Conservation (phyloP, 148 eudicot species). For the Nepenthes gracilis region DNA sequence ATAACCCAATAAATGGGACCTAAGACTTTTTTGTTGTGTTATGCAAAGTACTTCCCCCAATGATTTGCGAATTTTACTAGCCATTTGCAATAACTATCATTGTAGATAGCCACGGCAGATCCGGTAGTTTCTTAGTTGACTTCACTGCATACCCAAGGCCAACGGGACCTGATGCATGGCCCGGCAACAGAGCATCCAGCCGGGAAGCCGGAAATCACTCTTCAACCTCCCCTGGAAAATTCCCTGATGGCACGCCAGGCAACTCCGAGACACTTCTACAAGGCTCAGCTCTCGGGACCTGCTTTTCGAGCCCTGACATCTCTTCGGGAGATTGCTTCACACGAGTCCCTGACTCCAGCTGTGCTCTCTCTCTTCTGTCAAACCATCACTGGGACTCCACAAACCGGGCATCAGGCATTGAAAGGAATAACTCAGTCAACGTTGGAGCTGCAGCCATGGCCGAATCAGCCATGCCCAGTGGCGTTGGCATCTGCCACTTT, state of each 20-base stretch:
- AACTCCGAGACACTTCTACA: conserved; percentile 30
- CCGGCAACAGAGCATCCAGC: conserved; percentile 30
- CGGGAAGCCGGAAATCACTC: conserved; percentile 26
- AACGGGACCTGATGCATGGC: conserved; percentile 36
- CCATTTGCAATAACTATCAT: neutral
- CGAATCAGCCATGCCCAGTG: conserved; percentile 26
- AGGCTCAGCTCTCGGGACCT: conserved; percentile 27
- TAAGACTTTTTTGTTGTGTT: neutral
- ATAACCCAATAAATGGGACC: neutral
- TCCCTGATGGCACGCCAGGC: conserved; percentile 27
- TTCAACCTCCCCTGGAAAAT: conserved; percentile 20
- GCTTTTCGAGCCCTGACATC: conserved; percentile 16
- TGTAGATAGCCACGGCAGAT: conserved; percentile 39
- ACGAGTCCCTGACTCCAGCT: conserved; percentile 41
- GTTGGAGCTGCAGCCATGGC: conserved; percentile 26
- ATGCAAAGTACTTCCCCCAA: neutral
- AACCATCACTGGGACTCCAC: conserved; percentile 69
- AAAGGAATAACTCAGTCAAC: conserved; percentile 23
- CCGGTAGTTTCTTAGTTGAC: conserved; percentile 62
- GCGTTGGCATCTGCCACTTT: conserved; percentile 27
- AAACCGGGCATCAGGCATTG: conserved; percentile 35
- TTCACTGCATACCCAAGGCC: conserved; percentile 41
- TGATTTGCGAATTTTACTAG: neutral
- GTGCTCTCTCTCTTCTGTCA: conserved; percentile 99
- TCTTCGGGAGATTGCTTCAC: conserved; percentile 51